A percentile compares a stretch with the other conserved stretches of the same genome.
phyloP scores from a whole-genome alignment of 2,329 filamentous ascomycete species.

The Aspergillus sp. region DNA sequence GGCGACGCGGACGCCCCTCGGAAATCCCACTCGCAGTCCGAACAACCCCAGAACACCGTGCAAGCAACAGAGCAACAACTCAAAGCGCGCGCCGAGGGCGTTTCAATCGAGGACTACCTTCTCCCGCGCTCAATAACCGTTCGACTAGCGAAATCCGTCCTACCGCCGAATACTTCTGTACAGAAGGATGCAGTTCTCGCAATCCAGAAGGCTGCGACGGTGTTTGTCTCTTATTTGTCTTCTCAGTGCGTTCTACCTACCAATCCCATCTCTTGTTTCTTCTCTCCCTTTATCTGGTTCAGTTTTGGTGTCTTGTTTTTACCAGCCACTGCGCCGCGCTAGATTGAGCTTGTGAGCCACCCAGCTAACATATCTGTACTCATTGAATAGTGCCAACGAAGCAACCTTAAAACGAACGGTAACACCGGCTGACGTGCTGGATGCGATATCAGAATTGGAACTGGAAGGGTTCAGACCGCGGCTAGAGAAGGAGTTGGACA shows the following conservation, averaged over 20 bases:
- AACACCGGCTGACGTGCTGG: slow-evolving; percentile 60
- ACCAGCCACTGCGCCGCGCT: background rate
- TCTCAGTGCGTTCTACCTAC: slow-evolving; percentile 49
- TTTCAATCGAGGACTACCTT: slow-evolving; percentile 56
- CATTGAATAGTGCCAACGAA: slow-evolving; percentile 55
- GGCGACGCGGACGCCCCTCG: background rate
- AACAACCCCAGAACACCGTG: slow-evolving; percentile 21
- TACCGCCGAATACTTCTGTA: slow-evolving; percentile 64
- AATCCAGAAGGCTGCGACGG: slow-evolving; percentile 65
- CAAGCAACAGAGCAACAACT: slow-evolving; percentile 41
- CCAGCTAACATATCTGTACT: background rate
- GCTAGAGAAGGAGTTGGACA: slow-evolving; percentile 59
- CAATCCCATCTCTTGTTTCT: background rate
- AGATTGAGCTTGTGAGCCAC: background rate
- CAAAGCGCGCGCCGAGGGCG: slow-evolving; percentile 39
- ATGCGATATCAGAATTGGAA: slow-evolving; percentile 61
- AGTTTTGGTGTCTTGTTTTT: background rate
- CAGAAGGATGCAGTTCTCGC: slow-evolving; percentile 66
- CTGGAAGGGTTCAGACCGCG: slow-evolving; percentile 59
- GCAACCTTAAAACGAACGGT: slow-evolving; percentile 63
- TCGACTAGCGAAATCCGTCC: slow-evolving; percentile 62
- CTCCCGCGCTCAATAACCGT: slow-evolving; percentile 63
- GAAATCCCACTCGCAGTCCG: slow-evolving; percentile 11
- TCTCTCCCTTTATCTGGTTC: background rate
- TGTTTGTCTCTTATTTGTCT: slow-evolving; percentile 65